A percentile compares a stretch with the other conserved stretches of the same genome.
Evolutionary conservation across 192 early-diverging fungal species (phyloP).

Genomic region (Entophlyctis luteolus): DNA sequence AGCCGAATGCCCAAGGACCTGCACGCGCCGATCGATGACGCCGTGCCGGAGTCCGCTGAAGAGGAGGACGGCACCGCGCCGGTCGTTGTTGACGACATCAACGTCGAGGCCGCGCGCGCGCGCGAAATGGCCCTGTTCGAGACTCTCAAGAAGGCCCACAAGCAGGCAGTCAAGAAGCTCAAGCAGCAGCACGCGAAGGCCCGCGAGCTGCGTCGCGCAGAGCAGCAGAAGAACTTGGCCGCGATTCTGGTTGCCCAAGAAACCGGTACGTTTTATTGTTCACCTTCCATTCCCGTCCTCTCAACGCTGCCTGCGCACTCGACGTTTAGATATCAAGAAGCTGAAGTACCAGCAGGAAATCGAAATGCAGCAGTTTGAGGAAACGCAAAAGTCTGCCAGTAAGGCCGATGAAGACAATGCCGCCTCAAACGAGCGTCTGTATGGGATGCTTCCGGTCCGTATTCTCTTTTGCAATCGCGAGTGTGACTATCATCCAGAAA

Average conservation of each 20-base stretch:
- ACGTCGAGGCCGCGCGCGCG: neutral
- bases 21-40: neutral
- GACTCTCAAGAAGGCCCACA: conserved; percentile 8
- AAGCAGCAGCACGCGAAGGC: neutral
- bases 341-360: conserved; percentile 36
- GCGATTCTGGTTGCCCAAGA: neutral
- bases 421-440: conserved; percentile 30
- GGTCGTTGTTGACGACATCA: neutral
- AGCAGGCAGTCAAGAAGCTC: neutral
- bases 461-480: too few relatives aligned
- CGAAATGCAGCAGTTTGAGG: conserved; percentile 36
- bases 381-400: conserved; percentile 26
- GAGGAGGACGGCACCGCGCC: neutral
- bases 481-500: neutral
- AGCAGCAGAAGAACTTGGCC: conserved; percentile 2
- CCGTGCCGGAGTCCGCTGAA: neutral
- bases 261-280: neutral
- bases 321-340: conserved; percentile 22
- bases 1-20: neutral
- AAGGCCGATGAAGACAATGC: conserved; percentile 42
- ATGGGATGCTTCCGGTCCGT: conserved; percentile 43
- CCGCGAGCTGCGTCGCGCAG: neutral
- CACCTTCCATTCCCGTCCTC: neutral
- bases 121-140: conserved; percentile 10
- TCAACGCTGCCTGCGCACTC: neutral